These are phyloP conservation scores for Paecilomyces dactylethromorphus DNA, from an alignment of 2,329 filamentous ascomycete genomes.

Conservation along the genomic window DNA sequence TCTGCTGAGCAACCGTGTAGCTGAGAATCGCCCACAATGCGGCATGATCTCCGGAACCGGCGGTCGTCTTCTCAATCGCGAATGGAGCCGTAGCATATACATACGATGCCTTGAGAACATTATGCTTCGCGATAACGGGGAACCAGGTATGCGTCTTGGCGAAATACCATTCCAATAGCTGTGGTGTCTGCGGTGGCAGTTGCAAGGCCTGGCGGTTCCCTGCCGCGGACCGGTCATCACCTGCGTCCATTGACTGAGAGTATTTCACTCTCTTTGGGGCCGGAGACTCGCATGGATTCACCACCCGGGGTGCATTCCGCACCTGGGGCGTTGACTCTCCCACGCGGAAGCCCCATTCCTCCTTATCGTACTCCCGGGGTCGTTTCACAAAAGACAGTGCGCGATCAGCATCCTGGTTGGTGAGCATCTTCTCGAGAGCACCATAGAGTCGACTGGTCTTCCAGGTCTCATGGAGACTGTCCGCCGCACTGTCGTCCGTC, in stretches of 20 bases:
- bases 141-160: slow-evolving; percentile 54
- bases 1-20: slow-evolving; percentile 32
- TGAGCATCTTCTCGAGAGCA: slow-evolving; percentile 36
- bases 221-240: slow-evolving; percentile 1
- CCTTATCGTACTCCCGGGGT: slow-evolving; percentile 23
- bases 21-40: slow-evolving; percentile 39
- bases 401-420: slow-evolving; percentile 20
- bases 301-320: slow-evolving; percentile 22
- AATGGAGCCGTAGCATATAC: slow-evolving; percentile 42
- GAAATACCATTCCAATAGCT: slow-evolving; percentile 52
- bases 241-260: slow-evolving; percentile 12
- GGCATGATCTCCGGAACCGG: slow-evolving; percentile 36
- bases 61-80: slow-evolving; percentile 17
- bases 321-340: slow-evolving; percentile 20
- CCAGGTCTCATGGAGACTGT: slow-evolving; percentile 38
- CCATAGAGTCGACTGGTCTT: slow-evolving; percentile 35
- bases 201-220: slow-evolving; percentile 14
- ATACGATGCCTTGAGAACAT: slow-evolving; percentile 51
- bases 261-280: slow-evolving; percentile 21
- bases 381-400: slow-evolving; percentile 22
- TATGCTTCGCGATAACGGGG: slow-evolving; percentile 53
- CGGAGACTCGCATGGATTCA: slow-evolving; percentile 18
- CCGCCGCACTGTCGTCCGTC: slow-evolving; percentile 33
- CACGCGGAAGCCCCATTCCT: slow-evolving; percentile 26
- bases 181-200: slow-evolving; percentile 46